Percentiles rank a stretch among this genome's conserved stretches.
phyloP scores from a whole-genome alignment of 129 eudicot species.

The Centaurea solstitialis region DNA sequence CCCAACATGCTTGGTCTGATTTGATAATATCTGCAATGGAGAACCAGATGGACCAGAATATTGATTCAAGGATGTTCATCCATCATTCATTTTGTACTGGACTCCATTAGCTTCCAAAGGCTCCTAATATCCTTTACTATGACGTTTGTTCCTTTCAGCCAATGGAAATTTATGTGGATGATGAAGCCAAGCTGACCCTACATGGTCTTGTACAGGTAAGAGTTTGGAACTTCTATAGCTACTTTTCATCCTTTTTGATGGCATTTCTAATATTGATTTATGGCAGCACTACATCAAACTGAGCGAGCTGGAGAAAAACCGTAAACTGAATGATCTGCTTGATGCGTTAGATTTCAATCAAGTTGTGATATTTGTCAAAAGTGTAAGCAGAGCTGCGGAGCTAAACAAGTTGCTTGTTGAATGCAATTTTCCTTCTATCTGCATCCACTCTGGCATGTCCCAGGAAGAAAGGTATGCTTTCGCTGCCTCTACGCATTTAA shows the following conservation, averaged over 20 bases:
- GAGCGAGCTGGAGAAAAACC: conserved; percentile 40
- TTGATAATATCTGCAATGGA: conserved; percentile 38
- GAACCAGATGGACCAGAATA: conserved; percentile 32
- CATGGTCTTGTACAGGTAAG: conserved; percentile 91
- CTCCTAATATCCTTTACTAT: conserved; percentile 66
- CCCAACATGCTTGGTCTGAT: conserved; percentile 10
- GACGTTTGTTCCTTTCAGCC: conserved; percentile 81
- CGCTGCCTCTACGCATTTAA: background rate
- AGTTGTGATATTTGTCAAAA: conserved; percentile 39
- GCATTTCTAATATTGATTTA: background rate
- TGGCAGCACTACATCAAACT: conserved; percentile 35
- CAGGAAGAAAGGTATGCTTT: conserved; percentile 23
- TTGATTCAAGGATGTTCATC: conserved; percentile 1
- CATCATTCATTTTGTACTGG: conserved; percentile 3
- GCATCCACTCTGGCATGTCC: conserved; percentile 41
- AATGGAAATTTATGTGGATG: conserved; percentile 92
- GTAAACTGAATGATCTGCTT: conserved; percentile 34
- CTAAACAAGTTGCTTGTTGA: conserved; percentile 39
- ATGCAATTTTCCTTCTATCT: conserved; percentile 40
- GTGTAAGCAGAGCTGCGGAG: conserved; percentile 37
- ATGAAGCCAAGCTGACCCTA: conserved; percentile 87
- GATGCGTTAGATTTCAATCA: conserved; percentile 42
- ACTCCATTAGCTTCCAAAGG: conserved; percentile 50
- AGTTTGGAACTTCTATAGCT: background rate
- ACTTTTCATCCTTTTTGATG: too few relatives aligned